Base-by-base conservation (phyloP, 2,329 filamentous ascomycete genomes). In the Xylaria sp. region DNA sequence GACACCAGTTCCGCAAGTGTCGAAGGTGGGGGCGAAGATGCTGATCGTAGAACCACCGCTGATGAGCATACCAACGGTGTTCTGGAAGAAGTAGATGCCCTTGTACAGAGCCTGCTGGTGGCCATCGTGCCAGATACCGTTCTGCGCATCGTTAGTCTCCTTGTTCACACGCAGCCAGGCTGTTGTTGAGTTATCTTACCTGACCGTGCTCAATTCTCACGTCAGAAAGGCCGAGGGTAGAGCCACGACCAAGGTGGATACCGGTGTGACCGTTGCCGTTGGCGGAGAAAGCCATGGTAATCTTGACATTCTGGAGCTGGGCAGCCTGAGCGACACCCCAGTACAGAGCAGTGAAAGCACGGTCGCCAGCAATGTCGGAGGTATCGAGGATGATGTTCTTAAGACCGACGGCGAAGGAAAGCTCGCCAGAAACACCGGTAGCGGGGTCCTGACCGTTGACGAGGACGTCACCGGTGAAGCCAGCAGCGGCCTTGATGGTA, bases 321-420 rank as follows among this genome's bases (percentile, higher is more conserved):
- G 74, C 71, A 13, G 60, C 76, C 59, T 79, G 76, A 1, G 76
- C 76, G n/a, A 79, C 76, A 8, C 76, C 74, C 77, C 77, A 79
- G 49, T 68, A 74, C 0, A 79, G 70, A 3, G 76, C 76, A 2
- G 73, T 74, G 51, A 78, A 78, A 1, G 60, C 61, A 8, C 67
- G 70, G 53, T 67, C 73, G 55, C 71, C 72, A 1, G 70, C 54
- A 23, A 78, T 72, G 34, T 62, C 67, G 1, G 75, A 76, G 0
- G 76, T 78, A 61, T 79, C 76, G 10, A 79, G 70, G 34, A 77
- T 65, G 4, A 79, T 16, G 59, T 79, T 79, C 69, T 78, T 78
- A 51, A 79, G 54, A 16, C 72, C 71, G 6, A 79, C 75, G 9
- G 76, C 71, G 46, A 79, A 78, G 0, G 75, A 77, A 4, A 76